phyloP scores from a whole-genome alignment of 768 basidiomycete species.

The Leucosporidium creatinivorum region DNA sequence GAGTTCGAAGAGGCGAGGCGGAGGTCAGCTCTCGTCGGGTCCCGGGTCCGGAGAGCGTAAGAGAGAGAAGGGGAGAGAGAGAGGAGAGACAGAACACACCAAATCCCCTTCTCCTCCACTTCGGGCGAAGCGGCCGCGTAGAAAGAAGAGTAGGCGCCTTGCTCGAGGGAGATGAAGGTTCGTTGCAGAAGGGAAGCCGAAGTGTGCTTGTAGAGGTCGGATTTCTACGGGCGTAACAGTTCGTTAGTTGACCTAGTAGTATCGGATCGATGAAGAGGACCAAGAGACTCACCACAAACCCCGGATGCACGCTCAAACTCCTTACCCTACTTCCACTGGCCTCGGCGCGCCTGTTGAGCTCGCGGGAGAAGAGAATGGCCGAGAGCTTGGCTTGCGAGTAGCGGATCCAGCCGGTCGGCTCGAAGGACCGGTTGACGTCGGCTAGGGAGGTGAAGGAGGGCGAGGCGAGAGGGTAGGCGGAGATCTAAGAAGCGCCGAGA shows the following conservation, averaged over 20 bases:
- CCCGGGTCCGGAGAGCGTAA: not conserved
- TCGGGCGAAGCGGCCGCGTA: slow-evolving; percentile 18
- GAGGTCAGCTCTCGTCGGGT: not conserved
- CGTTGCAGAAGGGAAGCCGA: not conserved
- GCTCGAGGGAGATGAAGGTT: slow-evolving; percentile 9
- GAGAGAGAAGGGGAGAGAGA: no score
- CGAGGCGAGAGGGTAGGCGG: slow-evolving; percentile 18
- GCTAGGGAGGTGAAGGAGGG: slow-evolving; percentile 10
- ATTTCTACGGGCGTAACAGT: not conserved
- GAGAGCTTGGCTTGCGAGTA: slow-evolving; percentile 20
- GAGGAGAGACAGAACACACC: slow-evolving; percentile 4
- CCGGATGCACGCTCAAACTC: slow-evolving; percentile 16
- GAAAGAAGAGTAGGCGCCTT: slow-evolving; percentile 16
- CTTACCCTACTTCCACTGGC: not conserved
- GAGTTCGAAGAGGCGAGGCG: no score
- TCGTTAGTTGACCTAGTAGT: not conserved
- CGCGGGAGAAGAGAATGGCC: slow-evolving; percentile 17
- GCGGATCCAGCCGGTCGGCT: slow-evolving; percentile 11
- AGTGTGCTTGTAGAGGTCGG: not conserved
- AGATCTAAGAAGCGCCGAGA: slow-evolving; percentile 8
- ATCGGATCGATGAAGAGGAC: not conserved
- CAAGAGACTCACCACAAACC: slow-evolving; percentile 13
- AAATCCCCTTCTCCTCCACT: slow-evolving; percentile 18
- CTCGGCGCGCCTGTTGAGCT: slow-evolving; percentile 14
- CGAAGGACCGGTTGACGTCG: slow-evolving; percentile 15